Evolutionary conservation across 179 eudicot species (phyloP).

Genomic region (Beta corolliflora): DNA sequence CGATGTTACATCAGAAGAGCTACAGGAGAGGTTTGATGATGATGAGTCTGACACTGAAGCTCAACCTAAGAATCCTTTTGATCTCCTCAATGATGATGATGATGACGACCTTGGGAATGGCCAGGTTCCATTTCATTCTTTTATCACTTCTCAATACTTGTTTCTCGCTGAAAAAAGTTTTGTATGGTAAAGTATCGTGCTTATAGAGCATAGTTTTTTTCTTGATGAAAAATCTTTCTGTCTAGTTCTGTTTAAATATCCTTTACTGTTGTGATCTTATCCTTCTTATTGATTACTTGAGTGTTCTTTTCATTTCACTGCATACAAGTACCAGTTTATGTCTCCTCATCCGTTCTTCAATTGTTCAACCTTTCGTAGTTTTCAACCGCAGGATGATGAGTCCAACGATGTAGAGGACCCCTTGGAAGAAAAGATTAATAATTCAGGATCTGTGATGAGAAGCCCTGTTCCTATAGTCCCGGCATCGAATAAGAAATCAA

Average conservation of each 20-base stretch:
- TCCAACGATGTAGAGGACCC: conserved; percentile 32
- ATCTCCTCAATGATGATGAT: conserved; percentile 57
- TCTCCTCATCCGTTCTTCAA: background rate
- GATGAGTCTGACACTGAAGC: conserved; percentile 44
- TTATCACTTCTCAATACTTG: background rate
- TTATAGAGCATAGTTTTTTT: background rate
- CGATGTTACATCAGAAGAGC: conserved; percentile 25
- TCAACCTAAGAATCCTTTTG: conserved; percentile 56
- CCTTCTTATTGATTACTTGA: background rate
- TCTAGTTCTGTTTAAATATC: background rate
- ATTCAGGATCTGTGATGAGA: conserved; percentile 25
- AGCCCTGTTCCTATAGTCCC: conserved; percentile 29
- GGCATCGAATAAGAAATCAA: conserved; percentile 51
- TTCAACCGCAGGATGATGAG: conserved; percentile 49
- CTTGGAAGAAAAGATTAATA: conserved; percentile 21
- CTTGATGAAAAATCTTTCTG: background rate
- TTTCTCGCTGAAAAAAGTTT: background rate
- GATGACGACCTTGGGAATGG: conserved; percentile 33
- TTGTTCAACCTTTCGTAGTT: background rate
- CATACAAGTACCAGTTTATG: background rate
- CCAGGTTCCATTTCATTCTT: conserved; percentile 44
- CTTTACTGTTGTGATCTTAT: background rate
- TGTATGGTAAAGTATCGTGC: background rate
- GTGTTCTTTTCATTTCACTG: background rate
- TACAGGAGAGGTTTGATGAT: conserved; percentile 33